Base-by-base conservation (phyloP, 495 filamentous ascomycete genomes). In the Aspergillus nidulans region DNA sequence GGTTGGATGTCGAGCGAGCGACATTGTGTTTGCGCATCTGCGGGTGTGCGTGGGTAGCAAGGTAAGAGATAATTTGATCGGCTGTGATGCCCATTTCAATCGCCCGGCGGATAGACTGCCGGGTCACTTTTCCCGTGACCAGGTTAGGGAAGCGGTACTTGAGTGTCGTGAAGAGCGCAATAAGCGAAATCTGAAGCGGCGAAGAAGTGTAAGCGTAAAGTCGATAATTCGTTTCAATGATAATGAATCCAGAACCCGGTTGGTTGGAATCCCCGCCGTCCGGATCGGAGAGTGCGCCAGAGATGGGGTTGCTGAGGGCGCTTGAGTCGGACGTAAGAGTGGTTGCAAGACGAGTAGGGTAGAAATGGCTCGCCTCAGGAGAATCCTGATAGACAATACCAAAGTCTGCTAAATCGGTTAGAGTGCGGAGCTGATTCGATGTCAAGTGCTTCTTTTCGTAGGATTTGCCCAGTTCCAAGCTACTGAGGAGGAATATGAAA, bases 181-280 rank as follows among this genome's bases (percentile, higher is more conserved):
- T 84, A 45, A 98, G 88, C 49, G 90, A 89, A 59, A 97, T 97
- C 68, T 95, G 91, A 0, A 98, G 81, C 0, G 90, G 89, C 0
- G 91, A 96, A 21, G 84, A 84, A 6, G 95, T 97, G 74, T 97
- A 98, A 26, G 94, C 94, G 73, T 98, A 98, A 59, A 98, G 71
- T 24, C 94, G 89, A 74, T 97, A 97, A 74, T 98, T 98, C n/a
- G 94, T 98, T 77, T 98, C 94, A 60, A 97, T 80, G 60, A 98
- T 88, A 63, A 98, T 90, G 76, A 91, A 92, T 32, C 92, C 92
- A 0, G 74, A 67, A 51, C 85, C 84, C 13, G 78, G 64, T 36
- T 79, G 75, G 38, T 66, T 66, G 30, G 72, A 49, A 18, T 66
- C 53, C 40, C 63, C 44, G 36, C 66, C 63, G 15, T 65, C 68